A percentile compares a stretch with the other conserved stretches of the same genome.
Conservation (phyloP, 192 early-diverging fungal species). For the Gryganskiella cystojenkinii region DNA sequence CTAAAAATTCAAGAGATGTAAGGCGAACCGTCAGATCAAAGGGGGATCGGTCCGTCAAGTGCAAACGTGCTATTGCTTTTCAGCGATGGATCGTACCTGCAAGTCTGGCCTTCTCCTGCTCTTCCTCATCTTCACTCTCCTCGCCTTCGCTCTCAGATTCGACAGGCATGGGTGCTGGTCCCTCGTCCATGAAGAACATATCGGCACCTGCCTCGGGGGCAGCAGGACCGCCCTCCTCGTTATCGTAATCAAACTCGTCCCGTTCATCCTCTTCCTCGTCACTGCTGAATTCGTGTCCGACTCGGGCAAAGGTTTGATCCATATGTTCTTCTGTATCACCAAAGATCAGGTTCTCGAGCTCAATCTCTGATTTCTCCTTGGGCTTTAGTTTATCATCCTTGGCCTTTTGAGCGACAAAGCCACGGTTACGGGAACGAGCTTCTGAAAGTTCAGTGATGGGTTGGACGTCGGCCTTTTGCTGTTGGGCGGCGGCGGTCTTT, state of each 20-base stretch:
- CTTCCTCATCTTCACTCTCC: constrained; percentile 23
- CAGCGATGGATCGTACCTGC: constrained; percentile 3
- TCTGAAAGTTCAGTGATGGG: constrained; percentile 29
- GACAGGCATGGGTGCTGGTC: constrained; percentile 23
- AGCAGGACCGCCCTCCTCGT: constrained; percentile 17
- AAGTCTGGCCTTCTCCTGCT: constrained; percentile 7
- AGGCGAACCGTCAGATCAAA: too few relatives aligned
- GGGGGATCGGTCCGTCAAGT: too few relatives aligned
- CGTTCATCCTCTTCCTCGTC: constrained; percentile 54
- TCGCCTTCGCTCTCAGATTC: constrained; percentile 18
- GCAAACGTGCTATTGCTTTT: too few relatives aligned
- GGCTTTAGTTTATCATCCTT: constrained; percentile 21
- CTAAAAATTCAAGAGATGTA: constrained; percentile 9
- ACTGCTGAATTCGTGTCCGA: constrained; percentile 49
- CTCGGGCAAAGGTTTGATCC: constrained; percentile 40
- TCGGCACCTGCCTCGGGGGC: constrained; percentile 22
- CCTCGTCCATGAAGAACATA: constrained; percentile 52
- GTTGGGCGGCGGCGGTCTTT: constrained; percentile 2
- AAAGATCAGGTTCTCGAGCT: constrained; percentile 83
- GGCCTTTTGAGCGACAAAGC: background rate
- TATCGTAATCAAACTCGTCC: constrained; percentile 40
- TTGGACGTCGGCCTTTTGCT: constrained; percentile 19
- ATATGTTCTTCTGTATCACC: constrained; percentile 64
- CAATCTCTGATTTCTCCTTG: constrained; percentile 76
- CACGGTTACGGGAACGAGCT: constrained; percentile 8